phyloP scores from a whole-genome alignment of 257 asterid species.

The Nicotiana benthamiana region DNA sequence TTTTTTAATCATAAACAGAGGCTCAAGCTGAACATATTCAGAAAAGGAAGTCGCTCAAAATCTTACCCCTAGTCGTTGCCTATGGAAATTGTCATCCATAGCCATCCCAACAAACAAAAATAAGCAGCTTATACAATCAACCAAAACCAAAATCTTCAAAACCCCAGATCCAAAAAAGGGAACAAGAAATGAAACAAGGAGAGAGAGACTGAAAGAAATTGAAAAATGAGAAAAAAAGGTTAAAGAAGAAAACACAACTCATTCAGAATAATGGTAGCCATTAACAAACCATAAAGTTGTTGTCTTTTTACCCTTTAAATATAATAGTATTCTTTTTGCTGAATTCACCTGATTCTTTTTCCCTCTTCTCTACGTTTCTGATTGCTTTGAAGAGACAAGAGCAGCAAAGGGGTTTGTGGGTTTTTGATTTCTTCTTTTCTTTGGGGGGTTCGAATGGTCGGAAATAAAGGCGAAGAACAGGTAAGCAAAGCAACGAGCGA shows the following conservation, averaged over 20 bases:
- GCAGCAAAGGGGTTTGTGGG: neutral
- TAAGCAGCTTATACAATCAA: neutral
- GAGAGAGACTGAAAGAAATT: neutral
- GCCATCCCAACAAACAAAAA: neutral
- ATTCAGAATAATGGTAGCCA: neutral
- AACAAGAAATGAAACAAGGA: too few species aligned
- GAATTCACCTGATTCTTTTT: neutral
- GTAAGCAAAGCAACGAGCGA: neutral
- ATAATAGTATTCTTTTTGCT: neutral
- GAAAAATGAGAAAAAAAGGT: neutral
- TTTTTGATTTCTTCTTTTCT: neutral
- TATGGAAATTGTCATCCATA: neutral
- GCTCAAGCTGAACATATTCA: neutral
- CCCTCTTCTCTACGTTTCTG: neutral
- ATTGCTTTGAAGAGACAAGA: too few species aligned
- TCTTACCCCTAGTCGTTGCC: neutral
- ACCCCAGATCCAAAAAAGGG: neutral
- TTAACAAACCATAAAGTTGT: neutral
- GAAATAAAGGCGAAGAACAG: neutral
- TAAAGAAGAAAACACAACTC: neutral
- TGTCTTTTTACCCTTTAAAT: neutral
- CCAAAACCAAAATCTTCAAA: neutral
- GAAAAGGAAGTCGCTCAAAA: neutral
- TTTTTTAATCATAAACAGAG: neutral
- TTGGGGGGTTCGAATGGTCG: neutral